Evolutionary conservation across 495 filamentous ascomycete species (phyloP).

Genomic region (Annulohypoxylon bovei): DNA sequence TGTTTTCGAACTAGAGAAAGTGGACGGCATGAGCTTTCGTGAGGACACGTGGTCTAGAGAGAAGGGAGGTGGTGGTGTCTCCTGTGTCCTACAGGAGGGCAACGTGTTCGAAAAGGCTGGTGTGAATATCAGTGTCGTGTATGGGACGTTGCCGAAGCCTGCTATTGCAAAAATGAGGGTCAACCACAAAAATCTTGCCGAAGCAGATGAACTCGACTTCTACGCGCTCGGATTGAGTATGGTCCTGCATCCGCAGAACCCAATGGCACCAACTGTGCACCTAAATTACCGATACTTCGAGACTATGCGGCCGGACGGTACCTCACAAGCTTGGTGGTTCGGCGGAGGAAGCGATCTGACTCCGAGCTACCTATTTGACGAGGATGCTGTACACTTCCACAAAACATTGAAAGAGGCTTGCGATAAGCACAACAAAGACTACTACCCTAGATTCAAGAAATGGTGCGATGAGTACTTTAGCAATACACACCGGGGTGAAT

Average conservation of each 20-base stretch:
- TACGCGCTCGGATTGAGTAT: conserved; percentile 94
- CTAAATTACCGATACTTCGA: conserved; percentile 99
- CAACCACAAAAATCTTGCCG: conserved; percentile 90
- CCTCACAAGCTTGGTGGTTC: conserved; percentile 93
- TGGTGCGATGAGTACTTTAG: conserved; percentile 99
- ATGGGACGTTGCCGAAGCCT: conserved; percentile 86
- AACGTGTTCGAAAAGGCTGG: conserved; percentile 99
- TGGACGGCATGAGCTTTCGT: conserved; percentile 84
- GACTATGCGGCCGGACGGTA: conserved; percentile 79
- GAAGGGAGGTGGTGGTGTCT: conserved; percentile 82
- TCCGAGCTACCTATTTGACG: conserved; percentile 92
- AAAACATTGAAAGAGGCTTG: conserved; percentile 90
- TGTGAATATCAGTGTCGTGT: conserved; percentile 93
- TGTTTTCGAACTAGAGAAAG: conserved; percentile 76
- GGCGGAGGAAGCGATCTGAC: conserved; percentile 95
- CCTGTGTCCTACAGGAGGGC: conserved; percentile 93
- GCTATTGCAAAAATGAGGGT: conserved; percentile 94
- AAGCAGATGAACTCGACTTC: conserved; percentile 77
- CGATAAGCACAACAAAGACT: conserved; percentile 90
- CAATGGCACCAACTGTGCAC: conserved; percentile 97
- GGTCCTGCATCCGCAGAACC: conserved; percentile 92
- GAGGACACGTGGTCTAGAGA: conserved; percentile 89
- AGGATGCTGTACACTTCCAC: conserved; percentile 98
- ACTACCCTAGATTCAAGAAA: conserved; percentile 95
- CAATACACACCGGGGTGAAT: conserved; percentile 88